Evolutionary conservation across 305 asterid genomes (phyloP).

Genomic region (Solanum hybrid): DNA sequence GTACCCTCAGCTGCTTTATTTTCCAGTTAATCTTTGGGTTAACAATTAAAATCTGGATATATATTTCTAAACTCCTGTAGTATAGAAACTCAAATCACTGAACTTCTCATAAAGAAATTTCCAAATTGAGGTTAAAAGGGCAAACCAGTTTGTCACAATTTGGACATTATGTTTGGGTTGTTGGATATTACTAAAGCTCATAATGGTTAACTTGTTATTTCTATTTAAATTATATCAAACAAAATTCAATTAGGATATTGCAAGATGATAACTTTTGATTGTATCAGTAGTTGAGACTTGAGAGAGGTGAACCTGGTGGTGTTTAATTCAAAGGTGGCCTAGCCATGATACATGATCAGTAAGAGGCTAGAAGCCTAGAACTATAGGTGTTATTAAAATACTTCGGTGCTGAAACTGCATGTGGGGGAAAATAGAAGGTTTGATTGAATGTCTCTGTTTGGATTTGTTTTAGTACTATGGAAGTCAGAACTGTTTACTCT

Average conservation of each 20-base stretch:
- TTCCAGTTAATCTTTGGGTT: neutral
- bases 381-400: neutral
- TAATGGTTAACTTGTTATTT: neutral
- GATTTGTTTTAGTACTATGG: neutral
- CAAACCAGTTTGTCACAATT: neutral
- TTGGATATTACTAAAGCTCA: neutral
- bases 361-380: neutral
- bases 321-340: neutral
- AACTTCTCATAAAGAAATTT: neutral
- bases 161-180: neutral
- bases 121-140: neutral
- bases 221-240: neutral
- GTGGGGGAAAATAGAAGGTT: neutral
- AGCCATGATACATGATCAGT: neutral
- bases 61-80: neutral
- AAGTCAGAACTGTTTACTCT: neutral
- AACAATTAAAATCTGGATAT: neutral
- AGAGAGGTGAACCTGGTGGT: neutral
- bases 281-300: neutral
- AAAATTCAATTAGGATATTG: neutral
- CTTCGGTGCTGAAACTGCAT: neutral
- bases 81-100: neutral
- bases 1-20: neutral
- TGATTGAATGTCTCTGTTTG: neutral
- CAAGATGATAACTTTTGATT: neutral